phyloP scores from a whole-genome alignment of 441 rosid species.

The Omphalea diandra region DNA sequence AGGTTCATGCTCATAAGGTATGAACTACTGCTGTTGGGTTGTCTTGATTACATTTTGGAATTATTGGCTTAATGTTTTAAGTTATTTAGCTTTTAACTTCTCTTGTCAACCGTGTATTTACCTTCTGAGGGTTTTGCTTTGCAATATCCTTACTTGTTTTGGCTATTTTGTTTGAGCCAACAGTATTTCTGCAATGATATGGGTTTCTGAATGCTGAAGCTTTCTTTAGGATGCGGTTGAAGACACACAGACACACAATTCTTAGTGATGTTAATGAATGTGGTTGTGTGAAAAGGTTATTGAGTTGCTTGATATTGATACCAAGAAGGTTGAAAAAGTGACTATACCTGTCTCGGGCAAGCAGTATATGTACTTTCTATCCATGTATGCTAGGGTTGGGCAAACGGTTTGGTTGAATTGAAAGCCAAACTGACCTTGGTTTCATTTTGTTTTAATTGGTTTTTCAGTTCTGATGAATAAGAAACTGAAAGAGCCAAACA shows the following conservation, averaged over 20 bases:
- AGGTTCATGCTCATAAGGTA: constrained; percentile 95
- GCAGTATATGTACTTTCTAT: too few species aligned
- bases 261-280: not conserved
- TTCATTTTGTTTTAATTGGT: too few species aligned
- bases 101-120: constrained; percentile 6
- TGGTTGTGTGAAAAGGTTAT: not conserved
- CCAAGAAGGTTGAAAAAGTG: not conserved
- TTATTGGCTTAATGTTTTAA: constrained; percentile 4
- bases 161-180: constrained; percentile 12
- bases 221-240: too few species aligned
- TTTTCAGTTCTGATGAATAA: too few species aligned
- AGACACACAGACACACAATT: too few species aligned
- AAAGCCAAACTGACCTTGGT: too few species aligned
- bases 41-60: constrained; percentile 10
- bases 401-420: too few species aligned
- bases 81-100: constrained; percentile 23
- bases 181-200: constrained; percentile 6
- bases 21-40: constrained; percentile 15
- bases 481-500: too few species aligned
- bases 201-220: too few species aligned
- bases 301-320: not conserved
- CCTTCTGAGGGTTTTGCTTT: constrained; percentile 1
- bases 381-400: too few species aligned
- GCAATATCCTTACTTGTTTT: constrained; percentile 14
- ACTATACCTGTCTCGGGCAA: not conserved